A percentile compares a stretch with the other conserved stretches of the same genome.
These are phyloP conservation scores for Coniochaeta sp. DNA, from an alignment of 2,329 filamentous ascomycete species.

Conservation along the genomic window DNA sequence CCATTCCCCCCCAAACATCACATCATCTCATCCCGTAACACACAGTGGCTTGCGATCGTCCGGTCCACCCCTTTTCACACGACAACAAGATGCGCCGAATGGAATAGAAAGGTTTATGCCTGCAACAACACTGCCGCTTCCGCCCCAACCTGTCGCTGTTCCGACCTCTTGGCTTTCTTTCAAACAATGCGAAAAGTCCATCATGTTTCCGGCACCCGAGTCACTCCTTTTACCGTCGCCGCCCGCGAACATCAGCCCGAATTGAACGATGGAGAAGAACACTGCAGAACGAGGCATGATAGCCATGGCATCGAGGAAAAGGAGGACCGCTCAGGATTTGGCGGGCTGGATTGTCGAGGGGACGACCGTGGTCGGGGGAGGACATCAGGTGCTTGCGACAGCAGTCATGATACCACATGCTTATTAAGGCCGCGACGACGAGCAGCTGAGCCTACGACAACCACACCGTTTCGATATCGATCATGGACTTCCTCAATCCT, in stretches of 20 bases:
- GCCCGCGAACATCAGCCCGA: background rate
- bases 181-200: conserved; percentile 3
- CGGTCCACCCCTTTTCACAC: background rate
- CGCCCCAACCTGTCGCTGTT: background rate
- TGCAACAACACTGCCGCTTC: background rate
- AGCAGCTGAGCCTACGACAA: background rate
- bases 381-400: background rate
- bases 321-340: background rate
- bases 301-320: background rate
- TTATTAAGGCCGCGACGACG: background rate
- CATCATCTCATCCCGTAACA: background rate
- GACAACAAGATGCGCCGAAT: conserved; percentile 2
- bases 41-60: conserved; percentile 1
- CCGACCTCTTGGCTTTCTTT: background rate
- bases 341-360: background rate
- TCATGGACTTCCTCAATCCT: background rate
- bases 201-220: conserved; percentile 1
- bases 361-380: background rate
- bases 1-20: background rate
- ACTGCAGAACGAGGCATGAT: background rate
- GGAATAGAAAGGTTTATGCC: background rate
- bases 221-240: background rate
- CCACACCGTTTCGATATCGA: background rate
- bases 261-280: background rate
- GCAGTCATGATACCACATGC: background rate